Evolutionary conservation across 495 filamentous ascomycete species (phyloP).

Genomic region (Daldinia grandis): DNA sequence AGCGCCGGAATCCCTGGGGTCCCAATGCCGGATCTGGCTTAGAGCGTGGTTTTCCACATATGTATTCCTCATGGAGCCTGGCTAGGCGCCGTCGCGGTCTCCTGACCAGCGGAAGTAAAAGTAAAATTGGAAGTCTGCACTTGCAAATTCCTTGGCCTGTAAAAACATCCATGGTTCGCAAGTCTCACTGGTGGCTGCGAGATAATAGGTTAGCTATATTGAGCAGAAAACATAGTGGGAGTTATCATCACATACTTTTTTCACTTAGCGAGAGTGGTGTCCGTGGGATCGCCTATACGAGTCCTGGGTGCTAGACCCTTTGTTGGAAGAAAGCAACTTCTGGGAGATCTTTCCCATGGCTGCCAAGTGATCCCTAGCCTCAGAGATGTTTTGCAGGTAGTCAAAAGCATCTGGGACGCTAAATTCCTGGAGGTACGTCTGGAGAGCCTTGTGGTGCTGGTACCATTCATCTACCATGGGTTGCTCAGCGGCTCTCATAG

Average conservation of each 20-base stretch:
- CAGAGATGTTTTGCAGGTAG: conserved; percentile 53
- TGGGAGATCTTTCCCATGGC: conserved; percentile 55
- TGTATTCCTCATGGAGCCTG: conserved; percentile 37
- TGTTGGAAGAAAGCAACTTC: conserved; percentile 44
- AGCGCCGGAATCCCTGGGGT: conserved; percentile 28
- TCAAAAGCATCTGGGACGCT: conserved; percentile 56
- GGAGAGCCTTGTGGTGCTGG: conserved; percentile 57
- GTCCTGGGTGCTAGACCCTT: conserved; percentile 36
- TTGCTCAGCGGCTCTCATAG: conserved; percentile 43
- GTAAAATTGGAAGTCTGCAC: conserved; percentile 40
- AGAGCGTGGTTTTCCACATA: conserved; percentile 34
- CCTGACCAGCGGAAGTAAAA: conserved; percentile 36
- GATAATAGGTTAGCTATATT: conserved; percentile 19
- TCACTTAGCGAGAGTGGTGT: conserved; percentile 46
- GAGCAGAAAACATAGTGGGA: not conserved
- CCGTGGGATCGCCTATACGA: conserved; percentile 45
- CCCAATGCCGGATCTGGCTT: conserved; percentile 42
- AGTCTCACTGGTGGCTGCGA: conserved; percentile 15
- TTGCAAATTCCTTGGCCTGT: conserved; percentile 40
- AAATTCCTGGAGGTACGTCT: conserved; percentile 52
- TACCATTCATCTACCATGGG: conserved; percentile 57
- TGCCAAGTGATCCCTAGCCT: conserved; percentile 54
- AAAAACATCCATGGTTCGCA: conserved; percentile 28
- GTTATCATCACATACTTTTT: conserved; percentile 22
- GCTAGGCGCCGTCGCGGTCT: conserved; percentile 32